Evolutionary conservation across 257 asterid species (phyloP).

Genomic region (Apocynum venetum): DNA sequence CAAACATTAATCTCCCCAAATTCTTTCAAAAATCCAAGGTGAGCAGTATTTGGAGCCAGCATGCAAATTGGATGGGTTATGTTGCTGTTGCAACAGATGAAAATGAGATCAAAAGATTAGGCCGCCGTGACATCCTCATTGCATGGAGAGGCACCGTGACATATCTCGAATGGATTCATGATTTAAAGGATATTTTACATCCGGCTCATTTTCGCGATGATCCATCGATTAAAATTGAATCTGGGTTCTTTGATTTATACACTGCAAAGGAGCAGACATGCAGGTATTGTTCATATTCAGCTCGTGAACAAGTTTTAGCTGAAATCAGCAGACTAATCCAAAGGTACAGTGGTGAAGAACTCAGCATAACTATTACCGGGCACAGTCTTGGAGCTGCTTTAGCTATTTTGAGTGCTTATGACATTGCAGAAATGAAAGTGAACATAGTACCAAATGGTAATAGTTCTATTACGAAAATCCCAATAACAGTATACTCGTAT

Average conservation of each 20-base stretch:
- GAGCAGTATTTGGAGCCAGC: conserved; percentile 65
- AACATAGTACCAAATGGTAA: conserved; percentile 36
- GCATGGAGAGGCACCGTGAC: conserved; percentile 91
- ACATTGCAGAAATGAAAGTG: conserved; percentile 52
- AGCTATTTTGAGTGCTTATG: conserved; percentile 66
- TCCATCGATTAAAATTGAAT: conserved; percentile 59
- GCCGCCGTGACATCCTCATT: conserved; percentile 64
- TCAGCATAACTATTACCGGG: conserved; percentile 72
- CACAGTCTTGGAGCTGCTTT: conserved; percentile 84
- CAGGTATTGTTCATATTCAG: conserved; percentile 52
- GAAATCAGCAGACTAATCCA: conserved; percentile 58
- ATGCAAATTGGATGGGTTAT: conserved; percentile 85
- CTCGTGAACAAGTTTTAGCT: conserved; percentile 67
- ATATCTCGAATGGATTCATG: conserved; percentile 80
- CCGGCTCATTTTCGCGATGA: conserved; percentile 73
- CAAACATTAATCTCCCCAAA: conserved; percentile 68
- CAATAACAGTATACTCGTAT: conserved; percentile 53
- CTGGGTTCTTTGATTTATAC: conserved; percentile 73
- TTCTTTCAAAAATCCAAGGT: conserved; percentile 54
- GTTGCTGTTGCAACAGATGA: conserved; percentile 63
- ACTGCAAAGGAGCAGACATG: conserved; percentile 51
- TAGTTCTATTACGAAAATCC: conserved; percentile 27
- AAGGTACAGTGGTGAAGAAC: conserved; percentile 49
- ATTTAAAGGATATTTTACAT: conserved; percentile 59
- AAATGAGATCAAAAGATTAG: conserved; percentile 49